These are phyloP conservation scores for Arthromyces matolae DNA, from an alignment of 768 basidiomycete genomes.

Conservation along the genomic window DNA sequence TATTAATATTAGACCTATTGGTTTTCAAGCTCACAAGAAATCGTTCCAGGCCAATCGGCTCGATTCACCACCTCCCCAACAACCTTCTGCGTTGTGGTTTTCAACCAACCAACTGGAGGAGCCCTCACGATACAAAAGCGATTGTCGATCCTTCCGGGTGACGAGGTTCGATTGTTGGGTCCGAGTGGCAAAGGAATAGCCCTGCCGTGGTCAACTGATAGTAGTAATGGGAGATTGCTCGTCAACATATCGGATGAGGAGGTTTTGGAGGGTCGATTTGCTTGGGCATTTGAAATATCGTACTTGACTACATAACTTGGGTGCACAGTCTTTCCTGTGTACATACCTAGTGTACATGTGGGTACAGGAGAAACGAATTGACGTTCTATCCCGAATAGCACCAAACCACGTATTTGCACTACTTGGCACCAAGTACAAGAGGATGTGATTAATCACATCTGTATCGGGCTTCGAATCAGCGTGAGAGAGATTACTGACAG, in stretches of 20 bases:
- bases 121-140: slow-evolving; percentile 37
- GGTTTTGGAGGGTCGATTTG: slow-evolving; percentile 16
- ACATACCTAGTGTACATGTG: too few species aligned
- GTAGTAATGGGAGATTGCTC: slow-evolving; percentile 25
- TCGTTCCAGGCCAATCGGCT: slow-evolving; percentile 24
- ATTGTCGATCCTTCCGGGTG: slow-evolving; percentile 41
- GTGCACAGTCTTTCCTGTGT: too few species aligned
- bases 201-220: slow-evolving; percentile 30
- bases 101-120: slow-evolving; percentile 32
- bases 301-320: too few species aligned
- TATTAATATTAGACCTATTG: slow-evolving; percentile 51
- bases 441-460: too few species aligned
- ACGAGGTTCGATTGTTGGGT: slow-evolving; percentile 35
- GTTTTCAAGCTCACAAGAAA: slow-evolving; percentile 42
- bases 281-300: slow-evolving; percentile 24
- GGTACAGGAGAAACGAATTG: too few species aligned
- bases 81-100: slow-evolving; percentile 48
- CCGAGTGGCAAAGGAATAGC: slow-evolving; percentile 17
- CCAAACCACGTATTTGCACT: too few species aligned
- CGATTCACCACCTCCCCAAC: slow-evolving; percentile 47
- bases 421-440: too few species aligned
- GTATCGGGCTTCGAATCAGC: too few species aligned
- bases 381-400: too few species aligned
- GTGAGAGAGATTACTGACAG: too few species aligned
- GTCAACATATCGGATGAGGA: slow-evolving; percentile 20